Percentiles rank a stretch among this genome's conserved stretches.
Evolutionary conservation across 306 rosid genomes (phyloP).

Genomic region (Senna siamea): DNA sequence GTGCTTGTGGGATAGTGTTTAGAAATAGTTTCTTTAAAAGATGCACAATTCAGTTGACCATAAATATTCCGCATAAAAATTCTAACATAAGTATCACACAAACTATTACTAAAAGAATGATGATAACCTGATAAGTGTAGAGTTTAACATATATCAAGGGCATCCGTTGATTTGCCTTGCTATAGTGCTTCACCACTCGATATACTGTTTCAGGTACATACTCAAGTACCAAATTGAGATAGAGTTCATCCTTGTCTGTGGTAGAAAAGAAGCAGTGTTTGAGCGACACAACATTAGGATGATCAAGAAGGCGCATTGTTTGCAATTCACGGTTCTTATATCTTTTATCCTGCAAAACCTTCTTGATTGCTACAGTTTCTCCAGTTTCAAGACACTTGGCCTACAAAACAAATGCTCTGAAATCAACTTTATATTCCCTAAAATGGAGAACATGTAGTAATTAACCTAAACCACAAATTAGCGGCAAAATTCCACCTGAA

Average conservation of each 20-base stretch:
- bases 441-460: background rate
- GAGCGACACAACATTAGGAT: slow-evolving; percentile 73
- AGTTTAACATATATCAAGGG: slow-evolving; percentile 76
- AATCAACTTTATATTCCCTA: background rate
- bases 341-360: slow-evolving; percentile 74
- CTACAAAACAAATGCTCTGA: slow-evolving; percentile 45
- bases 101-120: background rate
- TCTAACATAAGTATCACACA: background rate
- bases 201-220: slow-evolving; percentile 61
- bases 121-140: slow-evolving; percentile 66
- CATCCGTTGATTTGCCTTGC: slow-evolving; percentile 74
- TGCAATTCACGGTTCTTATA: slow-evolving; percentile 77
- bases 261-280: slow-evolving; percentile 78
- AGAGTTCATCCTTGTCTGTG: slow-evolving; percentile 71
- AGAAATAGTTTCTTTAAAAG: background rate
- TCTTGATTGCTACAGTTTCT: slow-evolving; percentile 58
- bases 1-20: background rate
- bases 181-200: slow-evolving; percentile 69
- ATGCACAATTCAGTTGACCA: background rate
- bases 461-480: slow-evolving; percentile 15
- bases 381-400: slow-evolving; percentile 75
- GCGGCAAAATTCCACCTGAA: slow-evolving; percentile 53
- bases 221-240: slow-evolving; percentile 59
- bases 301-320: slow-evolving; percentile 81
- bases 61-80: background rate